These are phyloP conservation scores for Thelephora aurantiotincta DNA, from an alignment of 768 basidiomycete species.

Conservation along the genomic window DNA sequence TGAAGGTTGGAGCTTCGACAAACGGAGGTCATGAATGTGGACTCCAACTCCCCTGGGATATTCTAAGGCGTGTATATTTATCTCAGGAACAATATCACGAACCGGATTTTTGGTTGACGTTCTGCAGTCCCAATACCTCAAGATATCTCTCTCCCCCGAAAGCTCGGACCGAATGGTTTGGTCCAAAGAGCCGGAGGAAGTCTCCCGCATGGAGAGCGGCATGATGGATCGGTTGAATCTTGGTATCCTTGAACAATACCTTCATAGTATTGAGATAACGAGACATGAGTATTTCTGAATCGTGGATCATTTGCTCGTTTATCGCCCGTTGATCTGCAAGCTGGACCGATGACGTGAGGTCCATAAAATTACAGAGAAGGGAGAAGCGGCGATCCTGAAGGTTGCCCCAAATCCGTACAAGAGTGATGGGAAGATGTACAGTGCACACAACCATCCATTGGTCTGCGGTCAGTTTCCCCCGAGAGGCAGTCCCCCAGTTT, in stretches of 20 bases:
- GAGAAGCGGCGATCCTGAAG: slow-evolving; percentile 7
- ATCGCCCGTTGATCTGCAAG: slow-evolving; percentile 12
- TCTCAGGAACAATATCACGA: background rate
- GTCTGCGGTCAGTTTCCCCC: too few relatives aligned
- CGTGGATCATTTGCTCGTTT: slow-evolving; percentile 10
- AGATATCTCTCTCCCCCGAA: background rate
- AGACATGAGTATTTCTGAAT: slow-evolving; percentile 16
- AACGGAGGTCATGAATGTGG: slow-evolving; percentile 7
- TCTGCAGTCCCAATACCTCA: background rate
- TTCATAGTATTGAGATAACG: slow-evolving; percentile 18
- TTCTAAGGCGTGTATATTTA: background rate
- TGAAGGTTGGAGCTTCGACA: slow-evolving; percentile 6
- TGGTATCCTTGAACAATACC: slow-evolving; percentile 16
- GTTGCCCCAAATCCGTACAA: slow-evolving; percentile 22
- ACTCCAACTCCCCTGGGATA: slow-evolving; percentile 5
- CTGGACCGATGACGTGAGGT: slow-evolving; percentile 4
- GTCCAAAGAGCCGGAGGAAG: slow-evolving; percentile 11
- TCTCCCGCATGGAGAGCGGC: slow-evolving; percentile 23
- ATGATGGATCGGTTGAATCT: slow-evolving; percentile 25
- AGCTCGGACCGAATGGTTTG: background rate
- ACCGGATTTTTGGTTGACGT: background rate
- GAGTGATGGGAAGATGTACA: slow-evolving; percentile 19
- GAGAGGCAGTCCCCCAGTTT: too few relatives aligned
- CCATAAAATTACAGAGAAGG: too few relatives aligned
- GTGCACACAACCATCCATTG: too few relatives aligned